These are phyloP conservation scores for Yamadazyma sp. DNA, from an alignment of 805 yeast genomes.

Conservation along the genomic window DNA sequence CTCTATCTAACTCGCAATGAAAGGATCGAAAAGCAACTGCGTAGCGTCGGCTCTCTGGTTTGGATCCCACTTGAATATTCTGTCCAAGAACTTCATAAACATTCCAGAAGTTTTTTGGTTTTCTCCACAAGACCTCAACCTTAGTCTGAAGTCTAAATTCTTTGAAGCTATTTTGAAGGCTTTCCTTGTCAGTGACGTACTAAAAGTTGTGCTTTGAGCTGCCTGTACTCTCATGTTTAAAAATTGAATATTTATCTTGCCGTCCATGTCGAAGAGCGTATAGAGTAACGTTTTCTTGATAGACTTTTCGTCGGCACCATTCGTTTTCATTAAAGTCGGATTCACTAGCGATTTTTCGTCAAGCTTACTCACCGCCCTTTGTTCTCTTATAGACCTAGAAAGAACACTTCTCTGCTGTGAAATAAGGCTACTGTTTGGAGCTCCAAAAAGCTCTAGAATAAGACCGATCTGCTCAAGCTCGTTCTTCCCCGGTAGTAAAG, in stretches of 20 bases:
- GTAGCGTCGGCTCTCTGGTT: slow-evolving; percentile 26
- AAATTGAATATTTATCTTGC: slow-evolving; percentile 35
- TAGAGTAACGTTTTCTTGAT: slow-evolving; percentile 35
- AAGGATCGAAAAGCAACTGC: slow-evolving; percentile 25
- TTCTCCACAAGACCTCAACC: slow-evolving; percentile 16
- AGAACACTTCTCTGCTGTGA: slow-evolving; percentile 39
- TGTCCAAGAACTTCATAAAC: slow-evolving; percentile 29
- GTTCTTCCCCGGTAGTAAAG: slow-evolving; percentile 48
- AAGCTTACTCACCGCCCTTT: slow-evolving; percentile 10
- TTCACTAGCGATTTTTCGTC: slow-evolving; percentile 8
- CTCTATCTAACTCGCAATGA: no score
- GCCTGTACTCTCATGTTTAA: slow-evolving; percentile 23
- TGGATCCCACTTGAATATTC: slow-evolving; percentile 41
- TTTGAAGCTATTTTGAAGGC: slow-evolving; percentile 30
- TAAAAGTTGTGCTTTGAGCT: slow-evolving; percentile 7
- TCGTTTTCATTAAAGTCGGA: slow-evolving; percentile 2
- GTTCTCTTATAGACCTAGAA: slow-evolving; percentile 19
- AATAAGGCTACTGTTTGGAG: slow-evolving; percentile 44
- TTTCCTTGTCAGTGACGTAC: slow-evolving; percentile 15
- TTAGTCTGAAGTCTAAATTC: slow-evolving; percentile 29
- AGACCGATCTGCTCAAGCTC: slow-evolving; percentile 49
- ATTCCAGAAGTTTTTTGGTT: slow-evolving; percentile 11
- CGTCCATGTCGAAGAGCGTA: slow-evolving; percentile 38
- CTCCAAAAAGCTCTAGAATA: slow-evolving; percentile 46
- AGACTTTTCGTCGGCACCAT: slow-evolving; percentile 29